Evolutionary conservation across 495 filamentous ascomycete species (phyloP).

Genomic region (Penicillium bovifimosum): DNA sequence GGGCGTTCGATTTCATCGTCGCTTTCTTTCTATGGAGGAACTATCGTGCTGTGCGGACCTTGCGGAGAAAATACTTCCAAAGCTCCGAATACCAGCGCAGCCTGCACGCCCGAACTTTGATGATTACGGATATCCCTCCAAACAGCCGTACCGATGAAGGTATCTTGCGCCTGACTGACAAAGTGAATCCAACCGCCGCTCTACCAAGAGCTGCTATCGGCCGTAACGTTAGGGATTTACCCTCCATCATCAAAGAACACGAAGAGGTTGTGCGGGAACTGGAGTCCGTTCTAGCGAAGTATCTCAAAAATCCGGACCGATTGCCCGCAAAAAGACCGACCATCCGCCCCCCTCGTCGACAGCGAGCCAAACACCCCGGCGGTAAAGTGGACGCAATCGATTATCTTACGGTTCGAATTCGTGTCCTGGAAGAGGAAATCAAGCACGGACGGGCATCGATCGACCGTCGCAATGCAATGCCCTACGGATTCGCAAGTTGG

Average conservation of each 20-base stretch:
- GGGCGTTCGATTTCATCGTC: slow-evolving; percentile 69
- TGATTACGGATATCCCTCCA: slow-evolving; percentile 83
- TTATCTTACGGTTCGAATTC: slow-evolving; percentile 81
- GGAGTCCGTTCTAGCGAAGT: slow-evolving; percentile 79
- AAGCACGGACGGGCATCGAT: slow-evolving; percentile 73
- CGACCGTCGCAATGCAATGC: slow-evolving; percentile 79
- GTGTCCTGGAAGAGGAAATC: slow-evolving; percentile 75
- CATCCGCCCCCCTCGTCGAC: slow-evolving; percentile 69
- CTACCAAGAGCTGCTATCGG: slow-evolving; percentile 78
- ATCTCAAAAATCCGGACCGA: slow-evolving; percentile 78
- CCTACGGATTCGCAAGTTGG: slow-evolving; percentile 93
- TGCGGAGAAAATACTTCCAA: slow-evolving; percentile 77
- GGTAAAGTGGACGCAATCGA: slow-evolving; percentile 86
- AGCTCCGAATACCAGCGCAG: slow-evolving; percentile 85
- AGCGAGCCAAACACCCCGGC: slow-evolving; percentile 39
- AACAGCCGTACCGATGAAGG: slow-evolving; percentile 75
- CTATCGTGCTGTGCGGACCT: slow-evolving; percentile 62
- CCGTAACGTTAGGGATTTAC: slow-evolving; percentile 84
- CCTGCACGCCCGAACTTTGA: slow-evolving; percentile 82
- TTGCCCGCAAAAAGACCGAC: slow-evolving; percentile 74
- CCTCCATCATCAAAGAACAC: slow-evolving; percentile 78
- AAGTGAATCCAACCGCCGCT: slow-evolving; percentile 65
- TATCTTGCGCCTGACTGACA: slow-evolving; percentile 70
- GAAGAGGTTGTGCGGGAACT: slow-evolving; percentile 72
- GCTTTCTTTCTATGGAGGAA: slow-evolving; percentile 85